Percentiles rank a stretch among this genome's conserved stretches.
Conservation (phyloP, 345 rosid species). For the Salix purpurea region DNA sequence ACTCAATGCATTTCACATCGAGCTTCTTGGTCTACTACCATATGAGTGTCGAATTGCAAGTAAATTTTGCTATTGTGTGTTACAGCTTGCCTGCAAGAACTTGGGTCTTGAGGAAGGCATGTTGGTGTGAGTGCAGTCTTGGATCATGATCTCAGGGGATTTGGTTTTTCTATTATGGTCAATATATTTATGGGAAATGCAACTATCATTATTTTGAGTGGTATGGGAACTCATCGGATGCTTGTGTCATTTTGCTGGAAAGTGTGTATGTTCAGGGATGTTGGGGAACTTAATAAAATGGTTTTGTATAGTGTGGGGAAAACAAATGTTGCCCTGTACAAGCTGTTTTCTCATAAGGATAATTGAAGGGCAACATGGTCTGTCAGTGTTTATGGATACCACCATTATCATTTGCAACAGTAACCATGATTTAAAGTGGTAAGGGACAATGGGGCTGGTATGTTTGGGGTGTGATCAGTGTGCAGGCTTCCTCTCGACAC, state of each 20-base stretch:
- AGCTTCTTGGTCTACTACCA: constrained; percentile 33
- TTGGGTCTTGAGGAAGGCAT: constrained; percentile 66
- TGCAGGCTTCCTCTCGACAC: background rate
- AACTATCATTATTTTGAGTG: constrained; percentile 2
- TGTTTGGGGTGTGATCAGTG: constrained; percentile 2
- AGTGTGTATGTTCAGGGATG: constrained; percentile 1
- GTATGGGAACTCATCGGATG: constrained; percentile 5
- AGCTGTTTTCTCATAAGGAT: constrained; percentile 7
- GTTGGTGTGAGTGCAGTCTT: constrained; percentile 44
- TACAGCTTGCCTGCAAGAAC: constrained; percentile 67
- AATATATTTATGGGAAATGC: constrained; percentile 29
- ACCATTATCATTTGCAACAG: constrained; percentile 11
- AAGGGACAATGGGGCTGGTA: constrained; percentile 6
- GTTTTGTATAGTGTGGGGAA: constrained; percentile 11
- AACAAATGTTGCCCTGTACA: background rate
- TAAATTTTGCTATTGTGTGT: constrained; percentile 27
- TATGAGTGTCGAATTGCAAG: constrained; percentile 20
- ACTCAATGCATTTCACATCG: constrained; percentile 17
- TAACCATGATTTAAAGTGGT: background rate
- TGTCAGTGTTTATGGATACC: background rate
- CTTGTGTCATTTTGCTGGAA: constrained; percentile 22
- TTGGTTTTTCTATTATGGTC: constrained; percentile 23
- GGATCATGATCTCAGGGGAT: constrained; percentile 34
- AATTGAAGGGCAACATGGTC: constrained; percentile 11
- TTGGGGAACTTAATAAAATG: constrained; percentile 7